phyloP scores from a whole-genome alignment of 148 eudicot genomes.

The Rhododendron griersonianum region DNA sequence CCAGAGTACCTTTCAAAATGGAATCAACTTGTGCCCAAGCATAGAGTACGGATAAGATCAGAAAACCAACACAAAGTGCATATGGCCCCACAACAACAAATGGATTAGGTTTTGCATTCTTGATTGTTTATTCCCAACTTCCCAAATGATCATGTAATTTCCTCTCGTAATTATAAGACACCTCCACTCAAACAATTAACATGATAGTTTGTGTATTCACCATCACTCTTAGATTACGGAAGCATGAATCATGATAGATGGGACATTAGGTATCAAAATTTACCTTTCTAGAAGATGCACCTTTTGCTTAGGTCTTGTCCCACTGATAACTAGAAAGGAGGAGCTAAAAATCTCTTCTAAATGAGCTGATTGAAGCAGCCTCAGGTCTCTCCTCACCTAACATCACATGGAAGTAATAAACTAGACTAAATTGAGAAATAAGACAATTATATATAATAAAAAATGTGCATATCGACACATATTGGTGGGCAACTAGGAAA shows the following conservation, averaged over 20 bases:
- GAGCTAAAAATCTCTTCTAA: conserved; percentile 64
- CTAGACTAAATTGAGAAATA: not conserved
- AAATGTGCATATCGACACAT: not conserved
- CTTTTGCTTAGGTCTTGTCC: conserved; percentile 68
- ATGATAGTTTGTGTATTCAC: not conserved
- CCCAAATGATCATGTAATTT: not conserved
- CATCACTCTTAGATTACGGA: not conserved
- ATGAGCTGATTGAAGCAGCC: conserved; percentile 58
- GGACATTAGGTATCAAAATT: not conserved
- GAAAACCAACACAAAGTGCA: not conserved
- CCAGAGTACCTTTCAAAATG: not conserved
- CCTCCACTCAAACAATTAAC: not conserved
- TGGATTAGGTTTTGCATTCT: not conserved
- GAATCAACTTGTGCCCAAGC: not conserved
- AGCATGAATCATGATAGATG: conserved; percentile 2
- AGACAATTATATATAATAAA: not conserved
- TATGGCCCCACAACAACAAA: not conserved
- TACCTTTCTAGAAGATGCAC: conserved; percentile 85
- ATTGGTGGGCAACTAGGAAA: not conserved
- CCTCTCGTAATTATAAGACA: not conserved
- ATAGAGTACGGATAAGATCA: not conserved
- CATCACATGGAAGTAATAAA: conserved; percentile 3
- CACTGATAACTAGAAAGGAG: conserved; percentile 57
- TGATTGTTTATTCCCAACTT: not conserved
- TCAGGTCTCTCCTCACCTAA: conserved; percentile 82